Conservation (phyloP, 345 rosid genomes). For the Sonneratia alba region DNA sequence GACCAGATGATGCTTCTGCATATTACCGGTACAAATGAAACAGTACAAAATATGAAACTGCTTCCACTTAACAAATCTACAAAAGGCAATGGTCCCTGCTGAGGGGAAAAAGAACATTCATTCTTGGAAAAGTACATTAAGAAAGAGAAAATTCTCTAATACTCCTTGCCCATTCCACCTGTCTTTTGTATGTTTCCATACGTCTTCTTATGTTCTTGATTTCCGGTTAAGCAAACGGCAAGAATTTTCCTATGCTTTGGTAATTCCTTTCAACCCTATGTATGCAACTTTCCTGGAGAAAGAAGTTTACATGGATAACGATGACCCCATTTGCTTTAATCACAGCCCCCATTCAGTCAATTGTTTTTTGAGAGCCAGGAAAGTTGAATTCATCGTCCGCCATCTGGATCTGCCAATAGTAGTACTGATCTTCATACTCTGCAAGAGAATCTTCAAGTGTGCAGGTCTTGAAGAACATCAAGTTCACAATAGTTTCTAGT, state of each 20-base stretch:
- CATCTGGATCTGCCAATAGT: slow-evolving; percentile 26
- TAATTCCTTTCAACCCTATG: neutral
- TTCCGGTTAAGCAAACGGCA: neutral
- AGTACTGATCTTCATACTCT: slow-evolving; percentile 16
- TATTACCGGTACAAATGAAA: neutral
- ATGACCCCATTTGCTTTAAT: neutral
- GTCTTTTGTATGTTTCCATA: neutral
- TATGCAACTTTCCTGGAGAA: neutral
- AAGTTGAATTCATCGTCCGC: slow-evolving; percentile 14
- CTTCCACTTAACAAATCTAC: neutral
- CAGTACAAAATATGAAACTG: neutral
- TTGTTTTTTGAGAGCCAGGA: neutral
- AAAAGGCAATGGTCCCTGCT: neutral
- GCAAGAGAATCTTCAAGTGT: slow-evolving; percentile 3
- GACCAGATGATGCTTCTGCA: neutral
- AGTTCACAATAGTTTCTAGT: slow-evolving; percentile 55
- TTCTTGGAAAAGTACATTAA: neutral
- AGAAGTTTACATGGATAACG: slow-evolving; percentile 4
- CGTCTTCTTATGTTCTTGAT: neutral
- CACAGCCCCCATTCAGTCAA: neutral
- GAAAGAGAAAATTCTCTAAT: neutral
- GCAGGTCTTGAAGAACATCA: slow-evolving; percentile 56
- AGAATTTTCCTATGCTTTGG: neutral
- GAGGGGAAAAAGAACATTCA: neutral
- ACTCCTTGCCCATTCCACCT: neutral